phyloP scores from a whole-genome alignment of 2,329 filamentous ascomycete species.

The Penicillium aurantiogriseum region DNA sequence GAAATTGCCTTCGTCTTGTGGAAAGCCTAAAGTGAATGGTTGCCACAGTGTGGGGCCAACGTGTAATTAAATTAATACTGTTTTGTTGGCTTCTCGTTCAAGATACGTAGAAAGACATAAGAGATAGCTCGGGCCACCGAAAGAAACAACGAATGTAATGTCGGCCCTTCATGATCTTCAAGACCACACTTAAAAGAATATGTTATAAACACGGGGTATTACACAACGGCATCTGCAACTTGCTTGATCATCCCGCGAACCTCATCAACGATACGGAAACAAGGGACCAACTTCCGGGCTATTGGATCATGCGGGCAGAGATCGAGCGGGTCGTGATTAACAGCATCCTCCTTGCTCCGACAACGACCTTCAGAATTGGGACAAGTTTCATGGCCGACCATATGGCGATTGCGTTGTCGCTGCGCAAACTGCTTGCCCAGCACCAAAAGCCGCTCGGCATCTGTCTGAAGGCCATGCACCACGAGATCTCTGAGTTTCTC shows the following conservation, averaged over 20 bases:
- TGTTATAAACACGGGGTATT: constrained; percentile 29
- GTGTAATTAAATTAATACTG: not conserved
- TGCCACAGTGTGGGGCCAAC: not conserved
- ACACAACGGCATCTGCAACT: constrained; percentile 20
- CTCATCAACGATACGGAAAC: constrained; percentile 32
- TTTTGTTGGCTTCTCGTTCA: not conserved
- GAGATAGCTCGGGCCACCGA: too few relatives aligned
- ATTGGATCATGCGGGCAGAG: constrained; percentile 27
- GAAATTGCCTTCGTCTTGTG: constrained; percentile 1
- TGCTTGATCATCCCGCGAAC: constrained; percentile 28
- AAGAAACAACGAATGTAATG: not conserved
- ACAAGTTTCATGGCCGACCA: constrained; percentile 29
- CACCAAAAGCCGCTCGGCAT: constrained; percentile 18
- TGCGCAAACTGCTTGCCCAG: constrained; percentile 25
- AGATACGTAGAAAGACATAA: not conserved
- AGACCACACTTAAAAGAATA: not conserved
- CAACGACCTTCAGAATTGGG: constrained; percentile 26
- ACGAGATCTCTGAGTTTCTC: constrained; percentile 14
- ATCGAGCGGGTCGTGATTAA: constrained; percentile 27
- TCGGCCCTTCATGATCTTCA: not conserved
- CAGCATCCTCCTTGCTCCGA: constrained; percentile 22
- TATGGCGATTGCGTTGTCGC: constrained; percentile 29
- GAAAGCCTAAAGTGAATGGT: constrained; percentile 1
- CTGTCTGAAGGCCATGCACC: constrained; percentile 16
- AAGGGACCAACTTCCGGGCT: constrained; percentile 26